Conservation (phyloP, 441 rosid species). For the Bocquillonia castaneifolia region DNA sequence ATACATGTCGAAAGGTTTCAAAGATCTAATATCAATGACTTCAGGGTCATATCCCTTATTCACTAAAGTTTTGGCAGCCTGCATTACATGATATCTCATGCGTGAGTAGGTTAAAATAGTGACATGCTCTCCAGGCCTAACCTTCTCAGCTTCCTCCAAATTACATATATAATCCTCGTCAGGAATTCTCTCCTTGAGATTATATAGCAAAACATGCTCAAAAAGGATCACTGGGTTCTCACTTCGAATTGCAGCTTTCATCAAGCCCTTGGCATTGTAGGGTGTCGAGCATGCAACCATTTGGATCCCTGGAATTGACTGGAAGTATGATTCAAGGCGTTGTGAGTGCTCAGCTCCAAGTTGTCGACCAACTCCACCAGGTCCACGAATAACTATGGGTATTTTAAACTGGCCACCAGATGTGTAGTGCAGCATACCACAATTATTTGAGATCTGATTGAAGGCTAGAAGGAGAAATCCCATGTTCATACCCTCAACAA, state of each 20-base stretch:
- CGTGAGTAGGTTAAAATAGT: slow-evolving; percentile 80
- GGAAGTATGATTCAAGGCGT: slow-evolving; percentile 91
- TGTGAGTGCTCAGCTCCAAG: slow-evolving; percentile 99
- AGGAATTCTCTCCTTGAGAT: slow-evolving; percentile 83
- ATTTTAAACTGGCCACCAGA: slow-evolving; percentile 96
- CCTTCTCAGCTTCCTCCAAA: slow-evolving; percentile 94
- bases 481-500: slow-evolving; percentile 97
- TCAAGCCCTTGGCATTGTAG: slow-evolving; percentile 93
- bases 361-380: slow-evolving; percentile 96
- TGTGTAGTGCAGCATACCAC: slow-evolving; percentile 99
- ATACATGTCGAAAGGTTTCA: slow-evolving; percentile 86
- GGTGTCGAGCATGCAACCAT: slow-evolving; percentile 99
- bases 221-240: slow-evolving; percentile 91
- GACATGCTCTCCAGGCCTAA: slow-evolving; percentile 86
- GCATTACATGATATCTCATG: slow-evolving; percentile 96
- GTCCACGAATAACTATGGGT: slow-evolving; percentile 89
- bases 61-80: slow-evolving; percentile 85
- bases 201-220: slow-evolving; percentile 87
- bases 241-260: slow-evolving; percentile 95
- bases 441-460: slow-evolving; percentile 97
- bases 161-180: slow-evolving; percentile 76
- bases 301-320: slow-evolving; percentile 94
- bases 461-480: slow-evolving; percentile 95
- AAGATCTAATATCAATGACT: slow-evolving; percentile 77
- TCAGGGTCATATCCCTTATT: slow-evolving; percentile 93